phyloP scores from a whole-genome alignment of 2,329 filamentous ascomycete species.

The Aureobasidium sp. region DNA sequence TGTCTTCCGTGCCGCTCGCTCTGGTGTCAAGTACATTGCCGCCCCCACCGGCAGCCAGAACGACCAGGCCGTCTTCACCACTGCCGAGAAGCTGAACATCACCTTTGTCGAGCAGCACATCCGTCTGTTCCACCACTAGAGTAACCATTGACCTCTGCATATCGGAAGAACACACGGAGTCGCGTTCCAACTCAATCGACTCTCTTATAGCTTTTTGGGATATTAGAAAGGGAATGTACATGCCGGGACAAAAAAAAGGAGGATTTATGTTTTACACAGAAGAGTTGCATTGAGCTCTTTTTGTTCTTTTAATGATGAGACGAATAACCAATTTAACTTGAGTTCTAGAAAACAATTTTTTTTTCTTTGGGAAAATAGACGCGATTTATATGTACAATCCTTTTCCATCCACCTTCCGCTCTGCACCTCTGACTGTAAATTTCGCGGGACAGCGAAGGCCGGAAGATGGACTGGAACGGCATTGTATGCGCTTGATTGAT shows the following conservation, averaged over 20 bases:
- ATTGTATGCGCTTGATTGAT: too few relatives aligned
- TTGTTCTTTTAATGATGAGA: constrained; percentile 4
- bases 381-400: too few relatives aligned
- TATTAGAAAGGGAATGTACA: neutral
- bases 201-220: neutral
- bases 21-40: constrained; percentile 91
- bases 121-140: constrained; percentile 85
- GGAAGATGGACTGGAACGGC: too few relatives aligned
- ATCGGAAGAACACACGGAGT: neutral
- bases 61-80: constrained; percentile 73
- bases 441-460: too few relatives aligned
- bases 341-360: neutral
- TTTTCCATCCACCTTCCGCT: too few relatives aligned
- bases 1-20: constrained; percentile 81
- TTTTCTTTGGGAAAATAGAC: too few relatives aligned
- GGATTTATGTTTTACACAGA: neutral
- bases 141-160: neutral
- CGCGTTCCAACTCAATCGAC: constrained; percentile 3
- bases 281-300: neutral
- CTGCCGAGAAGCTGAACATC: constrained; percentile 84
- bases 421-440: too few relatives aligned
- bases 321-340: neutral
- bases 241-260: neutral
- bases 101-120: constrained; percentile 94
- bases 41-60: constrained; percentile 88